Base-by-base conservation (phyloP, 78 protist species). In the Kipferlia bialata region DNA sequence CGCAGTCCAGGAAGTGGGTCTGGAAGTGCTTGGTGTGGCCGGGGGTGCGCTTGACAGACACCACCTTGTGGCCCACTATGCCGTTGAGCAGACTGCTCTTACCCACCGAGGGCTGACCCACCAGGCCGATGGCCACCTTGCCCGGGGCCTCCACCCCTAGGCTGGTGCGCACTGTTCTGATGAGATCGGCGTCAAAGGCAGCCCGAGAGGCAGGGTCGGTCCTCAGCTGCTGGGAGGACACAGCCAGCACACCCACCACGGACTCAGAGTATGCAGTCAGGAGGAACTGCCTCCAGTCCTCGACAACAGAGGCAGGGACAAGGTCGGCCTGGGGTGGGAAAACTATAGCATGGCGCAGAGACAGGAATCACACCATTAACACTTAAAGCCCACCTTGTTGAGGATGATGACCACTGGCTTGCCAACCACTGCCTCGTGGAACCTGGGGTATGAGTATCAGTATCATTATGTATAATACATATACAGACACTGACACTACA, bases 11-110 rank as follows among this genome's bases (percentile, higher is more conserved):
- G n/a, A n/a, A n/a, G 79, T 76, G 26, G 12, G 89, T 87, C 64
- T 88, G 93, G 63, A 84, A 76, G 57, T 86, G 90, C 72, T 88
- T 88, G 33, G 93, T 88, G 73, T 88, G 93, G 24, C 93, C 93
- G 18, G 93, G 88, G 17, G 90, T 86, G 32, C 80, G 58, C n/a
- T 13, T 13, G 22, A 64, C 69, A 29, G 66, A 37, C 18, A 78
- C 89, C 37, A 82, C 87, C 69, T 82, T 85, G 18, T 41, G 55
- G 13, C 88, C 90, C 37, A 81, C 73, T 38, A 88, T 22, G 12
- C 85, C 83, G 72, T 88, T 88, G 41, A 88, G 61, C 22, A 87
- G 37, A 29, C 79, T 61, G 24, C 77, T 59, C 72, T 86, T 88
- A 55, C 93, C 90, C 29, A 82, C 87, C 59, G 77, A 83, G 37